Conservation (phyloP, 495 filamentous ascomycete genomes). For the Patellaria atrata region DNA sequence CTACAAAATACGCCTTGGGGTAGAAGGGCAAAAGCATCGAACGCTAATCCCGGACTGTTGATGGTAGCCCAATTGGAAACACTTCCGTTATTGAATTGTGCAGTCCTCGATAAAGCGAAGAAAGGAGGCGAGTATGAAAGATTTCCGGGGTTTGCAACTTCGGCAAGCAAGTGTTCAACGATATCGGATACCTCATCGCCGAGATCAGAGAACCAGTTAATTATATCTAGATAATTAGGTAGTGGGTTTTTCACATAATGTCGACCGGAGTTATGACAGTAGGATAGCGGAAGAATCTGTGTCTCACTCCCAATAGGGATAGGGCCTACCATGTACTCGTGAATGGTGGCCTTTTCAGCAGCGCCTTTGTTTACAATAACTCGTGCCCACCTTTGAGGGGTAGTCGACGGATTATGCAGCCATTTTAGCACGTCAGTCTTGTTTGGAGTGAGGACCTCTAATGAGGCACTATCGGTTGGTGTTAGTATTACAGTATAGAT, state of each 20-base stretch:
- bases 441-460: constrained; percentile 38
- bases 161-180: constrained; percentile 21
- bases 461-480: no score
- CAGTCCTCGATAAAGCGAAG: constrained; percentile 26
- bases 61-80: constrained; percentile 24
- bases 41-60: constrained; percentile 7
- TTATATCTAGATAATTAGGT: constrained; percentile 10
- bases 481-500: no score
- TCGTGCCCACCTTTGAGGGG: constrained; percentile 35
- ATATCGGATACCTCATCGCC: constrained; percentile 16
- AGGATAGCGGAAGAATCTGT: constrained; percentile 28
- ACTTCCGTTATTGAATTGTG: constrained; percentile 25
- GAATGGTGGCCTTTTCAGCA: constrained; percentile 29
- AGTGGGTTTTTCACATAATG: constrained; percentile 7
- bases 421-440: constrained; percentile 37
- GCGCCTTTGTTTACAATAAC: constrained; percentile 31
- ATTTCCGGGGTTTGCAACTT: constrained; percentile 26
- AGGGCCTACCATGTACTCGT: constrained; percentile 35
- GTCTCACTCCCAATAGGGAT: constrained; percentile 31
- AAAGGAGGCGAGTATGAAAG: constrained; percentile 24
- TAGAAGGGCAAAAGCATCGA: constrained; percentile 29
- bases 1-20: constrained; percentile 32
- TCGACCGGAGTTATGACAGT: constrained; percentile 29
- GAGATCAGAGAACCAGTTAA: no score
- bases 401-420: constrained; percentile 24